Conservation (phyloP, 192 early-diverging fungal species). For the Backusella australiensis region DNA sequence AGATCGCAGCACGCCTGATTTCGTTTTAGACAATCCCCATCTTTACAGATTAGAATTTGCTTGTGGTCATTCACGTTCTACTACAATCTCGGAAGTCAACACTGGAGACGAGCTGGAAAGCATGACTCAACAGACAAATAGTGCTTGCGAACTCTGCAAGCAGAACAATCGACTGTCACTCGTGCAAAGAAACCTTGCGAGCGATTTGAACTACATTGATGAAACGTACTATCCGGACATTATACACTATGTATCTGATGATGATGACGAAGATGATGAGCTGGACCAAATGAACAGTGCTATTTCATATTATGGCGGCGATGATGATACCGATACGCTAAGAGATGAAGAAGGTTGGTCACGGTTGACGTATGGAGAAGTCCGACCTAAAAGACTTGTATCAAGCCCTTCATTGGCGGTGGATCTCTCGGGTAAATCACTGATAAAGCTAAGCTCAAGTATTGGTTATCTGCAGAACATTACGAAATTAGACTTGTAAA, state of each 20-base stretch:
- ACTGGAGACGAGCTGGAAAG: neutral
- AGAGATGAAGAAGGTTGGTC: constrained; percentile 15
- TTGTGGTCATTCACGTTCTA: neutral
- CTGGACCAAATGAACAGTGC: neutral
- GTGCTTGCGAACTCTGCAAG: constrained; percentile 4
- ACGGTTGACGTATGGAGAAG: constrained; percentile 16
- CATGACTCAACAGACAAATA: neutral
- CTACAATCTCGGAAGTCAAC: neutral
- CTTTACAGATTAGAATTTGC: constrained; percentile 21
- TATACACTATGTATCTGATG: neutral
- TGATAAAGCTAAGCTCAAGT: constrained; percentile 65
- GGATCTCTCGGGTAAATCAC: constrained; percentile 55
- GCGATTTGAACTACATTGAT: constrained; percentile 35
- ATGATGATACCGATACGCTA: constrained; percentile 14
- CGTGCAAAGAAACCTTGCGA: constrained; percentile 16
- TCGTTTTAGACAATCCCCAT: constrained; percentile 21
- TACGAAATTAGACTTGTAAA: constrained; percentile 72
- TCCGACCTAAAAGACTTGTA: constrained; percentile 2
- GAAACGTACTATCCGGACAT: constrained; percentile 29
- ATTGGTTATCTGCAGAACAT: constrained; percentile 63
- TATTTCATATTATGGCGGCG: neutral
- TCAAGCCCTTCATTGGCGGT: constrained; percentile 26
- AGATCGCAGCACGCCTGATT: constrained; percentile 10
- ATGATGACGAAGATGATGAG: constrained; percentile 16
- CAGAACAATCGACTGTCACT: constrained; percentile 21